Evolutionary conservation across 1,284 basidiomycete genomes (phyloP), one percentile per base, ranked within the genome.

Genomic region (Golubevia sp.): DNA sequence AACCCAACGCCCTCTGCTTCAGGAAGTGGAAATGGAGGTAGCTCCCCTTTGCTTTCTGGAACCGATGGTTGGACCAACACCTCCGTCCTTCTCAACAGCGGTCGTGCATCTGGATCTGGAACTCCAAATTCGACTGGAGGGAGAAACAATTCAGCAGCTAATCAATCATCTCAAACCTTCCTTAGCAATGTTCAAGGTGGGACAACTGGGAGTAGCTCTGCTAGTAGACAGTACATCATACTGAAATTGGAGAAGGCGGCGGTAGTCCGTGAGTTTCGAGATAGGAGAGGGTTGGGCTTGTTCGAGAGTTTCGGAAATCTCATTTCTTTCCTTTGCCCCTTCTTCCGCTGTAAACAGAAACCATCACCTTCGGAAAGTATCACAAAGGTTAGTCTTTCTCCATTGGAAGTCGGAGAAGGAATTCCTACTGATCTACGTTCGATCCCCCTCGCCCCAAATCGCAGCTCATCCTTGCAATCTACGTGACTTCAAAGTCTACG

Each of bases 401-500:
- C 20, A 18, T 18, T 49, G 48, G 48, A 18, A 23, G 48, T 23
- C 18, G 48, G 18, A 23, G 48, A 18, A 23, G 48, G 48, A 23
- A 23, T 18, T 23, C 20, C 48, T 49, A 18, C 48, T 49, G 18
- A 18, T 26, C 21, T 26, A 6, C 13, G 7, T 52, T 52, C 25
- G 6, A 7, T 52, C 13, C 50, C 50, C 25, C 13, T 26, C 50
- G 11, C 25, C 20, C 20, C 20, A 23, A 18, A 49, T n/a, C n/a
- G n/a, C 50, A 52, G 63, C 74, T 8, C 76, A 78, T 61, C 72
- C 74, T 0, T 77, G 74, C 67, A 77, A 76, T 53, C 51, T 78
- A n/a, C 63, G 66, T 49, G 76, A 78, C 38, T 78, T 76, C 65
- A 76, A 76, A 54, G 64, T 78, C 18, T 78, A 78, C 52, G 76